Evolutionary conservation across 148 eudicot genomes (phyloP), one percentile per base, ranked within the genome.

Genomic region (Polygonum maritimum): DNA sequence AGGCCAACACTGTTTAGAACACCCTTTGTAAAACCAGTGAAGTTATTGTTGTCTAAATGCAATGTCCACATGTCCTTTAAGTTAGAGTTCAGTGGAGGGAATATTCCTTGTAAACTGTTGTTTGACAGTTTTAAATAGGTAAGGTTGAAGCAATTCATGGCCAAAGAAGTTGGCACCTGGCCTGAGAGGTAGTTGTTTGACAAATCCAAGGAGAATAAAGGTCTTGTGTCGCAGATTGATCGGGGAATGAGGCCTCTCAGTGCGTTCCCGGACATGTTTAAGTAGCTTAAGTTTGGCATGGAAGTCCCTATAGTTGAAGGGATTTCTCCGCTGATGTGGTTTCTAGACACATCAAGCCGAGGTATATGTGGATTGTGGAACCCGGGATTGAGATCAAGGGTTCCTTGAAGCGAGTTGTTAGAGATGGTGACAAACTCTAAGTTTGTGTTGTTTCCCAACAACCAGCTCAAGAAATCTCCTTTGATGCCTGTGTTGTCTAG

Each of bases 131-230:
- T 62, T 39, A 62, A 31, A 22, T 31, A 62, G 1, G 15, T 13
- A 62, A 62, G 69, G 4, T 62, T 62, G 39, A 62, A 31, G 40
- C 69, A 62, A 8, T 9, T 47, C 71, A 67, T 73, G 54, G 74
- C 74, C 45, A 77, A 0, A 12, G 79, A 77, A 33, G 74, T n/a
- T 35, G 79, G 79, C 36, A 77, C 71, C 18, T 35, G 47, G 49
- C 79, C 79, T n/a, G 71, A 26, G 26, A 77, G 44, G 38, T 9
- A 38, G 73, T 77, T 77, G 40, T 38, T 47, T 38, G 74, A 69
- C 73, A 77, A 35, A 44, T 69, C 55, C 18, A 77, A 70, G 38
- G 14, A 77, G 18, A 12, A 12, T 62, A 77, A 77, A 4, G n/a
- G 5, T 69, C 21, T 45, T 49, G 36, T 14, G 40, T 69, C 73